Conservation (phyloP, 2,329 filamentous ascomycete species). For the Neoscytalidium dimidiatum region DNA sequence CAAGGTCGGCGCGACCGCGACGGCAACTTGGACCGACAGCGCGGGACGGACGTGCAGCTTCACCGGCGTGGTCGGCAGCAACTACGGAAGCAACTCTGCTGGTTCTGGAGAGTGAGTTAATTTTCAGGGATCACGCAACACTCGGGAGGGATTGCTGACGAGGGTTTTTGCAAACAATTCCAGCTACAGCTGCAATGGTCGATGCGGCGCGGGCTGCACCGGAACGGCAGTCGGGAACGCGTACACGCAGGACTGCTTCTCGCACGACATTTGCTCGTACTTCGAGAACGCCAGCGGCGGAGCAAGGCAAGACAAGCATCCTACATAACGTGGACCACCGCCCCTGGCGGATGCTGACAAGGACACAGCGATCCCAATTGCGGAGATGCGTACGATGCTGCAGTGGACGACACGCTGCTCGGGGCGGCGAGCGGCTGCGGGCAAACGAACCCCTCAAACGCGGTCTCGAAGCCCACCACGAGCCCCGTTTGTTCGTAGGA, state of each 20-base stretch:
- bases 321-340: not conserved
- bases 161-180: not conserved
- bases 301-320: constrained; percentile 36
- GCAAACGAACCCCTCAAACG: constrained; percentile 32
- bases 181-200: constrained; percentile 53
- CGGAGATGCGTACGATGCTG: constrained; percentile 46
- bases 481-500: constrained; percentile 4
- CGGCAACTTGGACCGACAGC: constrained; percentile 50
- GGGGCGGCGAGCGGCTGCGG: constrained; percentile 36
- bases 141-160: not conserved
- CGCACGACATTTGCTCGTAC: constrained; percentile 55
- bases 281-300: constrained; percentile 53
- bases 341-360: not conserved
- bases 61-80: constrained; percentile 49
- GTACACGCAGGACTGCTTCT: constrained; percentile 55
- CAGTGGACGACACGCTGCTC: constrained; percentile 46
- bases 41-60: constrained; percentile 47
- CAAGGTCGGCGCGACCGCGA: constrained; percentile 43
- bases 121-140: not conserved
- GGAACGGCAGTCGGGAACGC: constrained; percentile 48
- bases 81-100: constrained; percentile 47
- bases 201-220: constrained; percentile 51
- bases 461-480: constrained; percentile 24
- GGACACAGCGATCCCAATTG: constrained; percentile 49
- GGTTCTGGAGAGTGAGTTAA: constrained; percentile 48